phyloP scores from a whole-genome alignment of 768 basidiomycete species.

The Suillus tomentosus region DNA sequence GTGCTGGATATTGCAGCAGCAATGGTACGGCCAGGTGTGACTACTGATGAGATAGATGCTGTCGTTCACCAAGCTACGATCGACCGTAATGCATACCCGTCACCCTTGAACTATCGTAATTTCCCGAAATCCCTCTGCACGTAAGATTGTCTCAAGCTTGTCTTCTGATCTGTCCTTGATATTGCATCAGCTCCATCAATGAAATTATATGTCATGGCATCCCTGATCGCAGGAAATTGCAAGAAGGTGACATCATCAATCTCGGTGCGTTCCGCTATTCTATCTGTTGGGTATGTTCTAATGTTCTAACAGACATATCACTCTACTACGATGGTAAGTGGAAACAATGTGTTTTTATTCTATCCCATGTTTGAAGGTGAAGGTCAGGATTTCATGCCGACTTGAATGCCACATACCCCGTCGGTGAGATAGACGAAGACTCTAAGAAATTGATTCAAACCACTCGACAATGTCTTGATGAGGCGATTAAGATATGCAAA shows the following conservation, averaged over 20 bases:
- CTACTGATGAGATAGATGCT: conserved; percentile 93
- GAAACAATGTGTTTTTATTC: background rate
- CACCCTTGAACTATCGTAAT: conserved; percentile 85
- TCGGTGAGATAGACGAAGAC: conserved; percentile 83
- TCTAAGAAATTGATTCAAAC: conserved; percentile 80
- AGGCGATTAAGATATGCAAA: conserved; percentile 89
- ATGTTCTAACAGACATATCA: conserved; percentile 60
- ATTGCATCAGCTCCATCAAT: conserved; percentile 71
- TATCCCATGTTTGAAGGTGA: conserved; percentile 7
- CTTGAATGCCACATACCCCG: conserved; percentile 91
- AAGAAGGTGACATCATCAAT: conserved; percentile 96
- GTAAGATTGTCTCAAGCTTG: conserved; percentile 46
- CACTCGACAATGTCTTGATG: conserved; percentile 82
- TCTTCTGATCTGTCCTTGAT: conserved; percentile 11
- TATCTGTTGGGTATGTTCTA: conserved; percentile 19
- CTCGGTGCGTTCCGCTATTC: conserved; percentile 55
- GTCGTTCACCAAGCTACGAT: conserved; percentile 92
- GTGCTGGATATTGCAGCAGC: conserved; percentile 93
- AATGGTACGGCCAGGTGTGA: conserved; percentile 85
- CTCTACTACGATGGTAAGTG: conserved; percentile 73
- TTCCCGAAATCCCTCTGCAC: conserved; percentile 98
- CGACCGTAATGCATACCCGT: conserved; percentile 91
- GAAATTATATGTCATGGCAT: conserved; percentile 98
- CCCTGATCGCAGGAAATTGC: conserved; percentile 80
- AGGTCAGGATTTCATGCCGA: conserved; percentile 84